Conservation (phyloP, 768 basidiomycete species). For the Leucosporidium scottii region DNA sequence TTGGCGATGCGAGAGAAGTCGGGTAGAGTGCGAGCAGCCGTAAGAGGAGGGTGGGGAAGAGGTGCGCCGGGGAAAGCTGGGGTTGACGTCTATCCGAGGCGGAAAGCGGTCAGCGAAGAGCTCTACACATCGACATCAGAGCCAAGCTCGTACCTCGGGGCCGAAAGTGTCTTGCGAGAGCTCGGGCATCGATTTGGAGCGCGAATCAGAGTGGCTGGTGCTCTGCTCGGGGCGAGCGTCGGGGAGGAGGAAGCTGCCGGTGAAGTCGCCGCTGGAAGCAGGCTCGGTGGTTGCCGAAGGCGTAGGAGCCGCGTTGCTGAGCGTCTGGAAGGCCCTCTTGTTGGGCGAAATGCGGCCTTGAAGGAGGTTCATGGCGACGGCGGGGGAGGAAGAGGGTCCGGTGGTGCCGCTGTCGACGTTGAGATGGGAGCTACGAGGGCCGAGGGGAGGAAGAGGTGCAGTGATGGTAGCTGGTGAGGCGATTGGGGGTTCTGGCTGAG, state of each 20-base stretch:
- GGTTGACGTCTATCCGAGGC: constrained; percentile 1
- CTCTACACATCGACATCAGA: too few species aligned
- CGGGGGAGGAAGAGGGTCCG: constrained; percentile 14
- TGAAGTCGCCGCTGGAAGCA: neutral
- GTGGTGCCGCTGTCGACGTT: constrained; percentile 3
- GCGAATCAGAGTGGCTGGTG: neutral
- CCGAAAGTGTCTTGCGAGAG: neutral
- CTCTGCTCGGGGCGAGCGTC: neutral
- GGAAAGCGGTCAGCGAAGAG: neutral
- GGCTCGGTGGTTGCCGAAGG: neutral
- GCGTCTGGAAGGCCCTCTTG: neutral
- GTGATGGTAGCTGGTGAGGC: too few species aligned
- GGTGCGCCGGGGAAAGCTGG: neutral
- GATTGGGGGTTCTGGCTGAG: too few species aligned
- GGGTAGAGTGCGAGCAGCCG: neutral
- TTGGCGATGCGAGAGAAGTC: neutral
- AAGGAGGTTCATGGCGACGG: constrained; percentile 7
- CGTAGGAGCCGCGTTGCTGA: neutral
- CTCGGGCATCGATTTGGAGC: neutral
- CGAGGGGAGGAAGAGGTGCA: too few species aligned
- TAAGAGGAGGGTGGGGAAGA: neutral
- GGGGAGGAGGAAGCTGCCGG: neutral
- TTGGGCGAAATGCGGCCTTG: neutral
- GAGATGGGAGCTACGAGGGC: neutral
- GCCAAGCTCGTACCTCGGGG: neutral